Base-by-base conservation (phyloP, 331 rosid genomes). In the Telfairia occidentalis region DNA sequence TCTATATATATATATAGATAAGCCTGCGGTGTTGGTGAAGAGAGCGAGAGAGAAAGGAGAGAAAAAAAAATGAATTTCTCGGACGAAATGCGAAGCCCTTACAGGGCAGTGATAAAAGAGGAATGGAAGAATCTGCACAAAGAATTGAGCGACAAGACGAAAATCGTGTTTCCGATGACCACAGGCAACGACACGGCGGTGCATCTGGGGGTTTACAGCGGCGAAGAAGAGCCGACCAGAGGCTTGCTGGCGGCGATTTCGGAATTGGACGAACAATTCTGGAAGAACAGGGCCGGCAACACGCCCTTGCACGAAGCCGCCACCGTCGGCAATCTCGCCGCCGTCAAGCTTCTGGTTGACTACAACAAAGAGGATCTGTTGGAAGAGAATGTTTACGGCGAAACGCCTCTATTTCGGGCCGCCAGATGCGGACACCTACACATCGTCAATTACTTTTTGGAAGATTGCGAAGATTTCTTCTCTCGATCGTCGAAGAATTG, bases 231-330 rank as follows among this genome's bases (percentile, higher is more conserved):
- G n/a, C 74, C 54, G 13, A 1, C 30, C 21, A 42, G 37, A 16
- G 1, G 9, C 5, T 43, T 69, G 2, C 55, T 69, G 19, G 38
- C 15, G 23, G 21, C 7, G 52, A 19, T 66, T 0, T 37, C 34
- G 1, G 74, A 15, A 2, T 5, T 21, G 8, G 29, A 57, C 19
- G 55, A 37, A 2, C 34, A 6, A 0, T 67, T 67, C 3, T 67
- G 74, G 74, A 40, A 8, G 55, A 67, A 67, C 54, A 24, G 5
- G 0, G 50, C 38, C 3, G 74, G 38, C 42, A 67, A 67, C 52
- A 66, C 73, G 34, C 73, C 73, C 28, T 5, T 66, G 34, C 73
- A 66, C 3, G 73, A 66, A 23, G 73, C 73, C 0, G 73, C 73
- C 1, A 19, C 73, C 0, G 1, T 21, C 0, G 73, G 73, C 52